phyloP scores from a whole-genome alignment of 768 basidiomycete genomes.

The Macrolepiota dolichaula region DNA sequence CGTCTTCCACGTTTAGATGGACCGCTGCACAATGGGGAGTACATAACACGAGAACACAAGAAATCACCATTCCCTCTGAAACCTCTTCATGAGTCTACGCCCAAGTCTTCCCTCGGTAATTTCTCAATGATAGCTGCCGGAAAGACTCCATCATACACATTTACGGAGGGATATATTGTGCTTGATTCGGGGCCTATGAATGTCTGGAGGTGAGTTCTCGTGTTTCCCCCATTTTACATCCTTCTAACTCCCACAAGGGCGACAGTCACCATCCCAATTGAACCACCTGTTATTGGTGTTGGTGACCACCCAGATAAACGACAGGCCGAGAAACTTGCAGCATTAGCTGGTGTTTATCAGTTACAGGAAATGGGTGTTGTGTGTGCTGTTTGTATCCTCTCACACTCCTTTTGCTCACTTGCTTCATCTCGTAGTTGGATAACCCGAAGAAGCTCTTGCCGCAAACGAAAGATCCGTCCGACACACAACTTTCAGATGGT shows the following conservation, averaged over 20 bases:
- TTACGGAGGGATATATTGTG: constrained; percentile 24
- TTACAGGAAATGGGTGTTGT: constrained; percentile 63
- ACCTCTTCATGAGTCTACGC: constrained; percentile 27
- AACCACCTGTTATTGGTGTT: constrained; percentile 47
- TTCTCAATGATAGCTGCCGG: constrained; percentile 27
- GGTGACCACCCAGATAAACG: constrained; percentile 61
- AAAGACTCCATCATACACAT: constrained; percentile 30
- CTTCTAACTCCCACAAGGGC: constrained; percentile 20
- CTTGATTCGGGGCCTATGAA: constrained; percentile 18
- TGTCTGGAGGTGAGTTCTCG: constrained; percentile 43
- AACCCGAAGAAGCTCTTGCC: constrained; percentile 29
- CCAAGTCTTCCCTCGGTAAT: constrained; percentile 40
- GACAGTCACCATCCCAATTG: constrained; percentile 33
- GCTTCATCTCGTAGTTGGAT: constrained; percentile 30
- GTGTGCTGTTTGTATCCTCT: constrained; percentile 25
- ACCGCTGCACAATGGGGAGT: constrained; percentile 31
- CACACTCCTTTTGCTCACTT: background rate
- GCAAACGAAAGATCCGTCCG: constrained; percentile 17
- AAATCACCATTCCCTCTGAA: constrained; percentile 29
- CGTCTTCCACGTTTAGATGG: constrained; percentile 23
- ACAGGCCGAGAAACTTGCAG: constrained; percentile 72
- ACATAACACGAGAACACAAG: constrained; percentile 28
- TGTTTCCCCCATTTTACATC: background rate
- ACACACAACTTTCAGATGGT: constrained; percentile 54
- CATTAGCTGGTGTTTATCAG: constrained; percentile 71